Evolutionary conservation across 1,284 basidiomycete species (phyloP).

Genomic region (Baeospora myosura): DNA sequence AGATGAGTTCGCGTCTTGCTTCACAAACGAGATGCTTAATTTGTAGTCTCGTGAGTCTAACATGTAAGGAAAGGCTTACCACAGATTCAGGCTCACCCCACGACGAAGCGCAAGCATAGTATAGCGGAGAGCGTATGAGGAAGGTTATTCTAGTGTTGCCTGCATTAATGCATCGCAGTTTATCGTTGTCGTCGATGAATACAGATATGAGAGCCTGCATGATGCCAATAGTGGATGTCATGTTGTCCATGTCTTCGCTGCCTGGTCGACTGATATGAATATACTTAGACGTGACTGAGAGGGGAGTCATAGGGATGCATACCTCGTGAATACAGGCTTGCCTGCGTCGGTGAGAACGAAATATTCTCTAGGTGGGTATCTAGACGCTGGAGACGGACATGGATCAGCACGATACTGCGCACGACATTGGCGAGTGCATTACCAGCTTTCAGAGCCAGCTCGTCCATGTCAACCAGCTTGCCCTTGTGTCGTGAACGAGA

Average conservation of each 20-base stretch:
- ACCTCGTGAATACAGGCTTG: constrained; percentile 89
- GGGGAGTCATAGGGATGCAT: constrained; percentile 14
- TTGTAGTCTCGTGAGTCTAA: background rate
- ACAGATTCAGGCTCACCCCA: constrained; percentile 94
- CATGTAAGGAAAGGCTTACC: constrained; percentile 33
- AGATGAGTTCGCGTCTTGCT: constrained; percentile 87
- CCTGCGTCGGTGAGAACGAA: constrained; percentile 92
- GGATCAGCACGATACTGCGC: too few relatives aligned
- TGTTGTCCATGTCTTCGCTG: constrained; percentile 49
- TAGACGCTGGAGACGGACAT: constrained; percentile 26
- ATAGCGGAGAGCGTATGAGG: constrained; percentile 78
- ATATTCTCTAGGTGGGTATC: constrained; percentile 69
- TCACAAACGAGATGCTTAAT: constrained; percentile 30
- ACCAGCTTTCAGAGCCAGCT: too few relatives aligned
- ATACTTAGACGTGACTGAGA: constrained; percentile 6
- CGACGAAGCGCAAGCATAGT: constrained; percentile 83
- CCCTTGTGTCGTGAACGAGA: background rate
- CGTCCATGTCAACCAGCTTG: constrained; percentile 24
- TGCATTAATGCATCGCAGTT: constrained; percentile 72
- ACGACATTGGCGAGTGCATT: too few relatives aligned
- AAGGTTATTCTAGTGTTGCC: constrained; percentile 79
- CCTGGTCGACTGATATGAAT: constrained; percentile 37
- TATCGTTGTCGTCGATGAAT: constrained; percentile 81
- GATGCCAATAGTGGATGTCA: constrained; percentile 82
- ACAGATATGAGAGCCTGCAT: constrained; percentile 94